Percentiles rank a stretch among this genome's conserved stretches.
phyloP scores from a whole-genome alignment of 352 stramenopile genomes.

The Globisporangium irregulare region DNA sequence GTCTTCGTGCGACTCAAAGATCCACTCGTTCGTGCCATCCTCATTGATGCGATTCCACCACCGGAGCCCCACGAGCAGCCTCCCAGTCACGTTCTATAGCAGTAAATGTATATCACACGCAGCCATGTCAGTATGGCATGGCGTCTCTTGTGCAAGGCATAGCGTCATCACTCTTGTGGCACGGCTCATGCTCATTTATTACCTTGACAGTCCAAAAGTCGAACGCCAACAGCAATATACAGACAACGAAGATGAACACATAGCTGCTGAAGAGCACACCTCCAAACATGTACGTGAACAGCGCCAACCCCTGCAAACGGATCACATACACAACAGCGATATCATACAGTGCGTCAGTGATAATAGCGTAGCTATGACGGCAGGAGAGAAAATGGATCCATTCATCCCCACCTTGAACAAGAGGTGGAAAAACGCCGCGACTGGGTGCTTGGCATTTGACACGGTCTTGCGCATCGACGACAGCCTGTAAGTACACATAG shows the following conservation, averaged over 20 bases:
- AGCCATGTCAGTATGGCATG: neutral
- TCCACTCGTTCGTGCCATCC: constrained; percentile 94
- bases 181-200: neutral
- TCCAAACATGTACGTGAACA: constrained; percentile 96
- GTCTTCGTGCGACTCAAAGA: constrained; percentile 95
- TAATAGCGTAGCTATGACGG: neutral
- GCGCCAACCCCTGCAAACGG: constrained; percentile 49
- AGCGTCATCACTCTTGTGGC: neutral
- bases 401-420: constrained; percentile 89
- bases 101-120: neutral
- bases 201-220: constrained; percentile 99
- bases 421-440: constrained; percentile 95
- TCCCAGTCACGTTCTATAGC: constrained; percentile 78
- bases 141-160: neutral
- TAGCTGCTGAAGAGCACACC: constrained; percentile 89
- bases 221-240: constrained; percentile 94
- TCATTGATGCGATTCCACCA: constrained; percentile 98
- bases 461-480: constrained; percentile 69
- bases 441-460: constrained; percentile 89
- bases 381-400: neutral
- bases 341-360: neutral
- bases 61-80: constrained; percentile 92
- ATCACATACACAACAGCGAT: neutral
- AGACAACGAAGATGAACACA: constrained; percentile 96
- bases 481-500: constrained; percentile 31